These are phyloP conservation scores for Chloromonas sp. DNA, from an alignment of 163 green algal genomes.

Conservation along the genomic window DNA sequence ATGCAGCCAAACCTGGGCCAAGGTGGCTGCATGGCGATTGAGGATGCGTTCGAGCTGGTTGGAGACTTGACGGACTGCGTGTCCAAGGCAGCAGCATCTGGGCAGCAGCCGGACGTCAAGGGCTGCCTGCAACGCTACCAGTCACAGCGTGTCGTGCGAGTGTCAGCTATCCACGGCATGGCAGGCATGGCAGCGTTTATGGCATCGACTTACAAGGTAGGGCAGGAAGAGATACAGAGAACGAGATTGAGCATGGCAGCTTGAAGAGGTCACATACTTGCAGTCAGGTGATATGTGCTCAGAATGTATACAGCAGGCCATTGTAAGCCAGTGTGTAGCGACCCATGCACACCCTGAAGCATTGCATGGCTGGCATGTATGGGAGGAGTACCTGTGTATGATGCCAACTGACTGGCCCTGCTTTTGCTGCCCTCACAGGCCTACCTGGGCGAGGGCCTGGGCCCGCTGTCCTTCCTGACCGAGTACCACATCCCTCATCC, in stretches of 20 bases:
- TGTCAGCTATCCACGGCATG: slow-evolving; percentile 87
- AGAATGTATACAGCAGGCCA: no score
- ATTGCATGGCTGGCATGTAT: background rate
- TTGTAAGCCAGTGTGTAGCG: background rate
- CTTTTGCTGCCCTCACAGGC: slow-evolving; percentile 24
- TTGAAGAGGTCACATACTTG: background rate
- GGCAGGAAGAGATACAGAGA: background rate
- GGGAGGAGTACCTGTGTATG: background rate
- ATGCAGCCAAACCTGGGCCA: slow-evolving; percentile 99
- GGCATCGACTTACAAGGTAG: slow-evolving; percentile 89
- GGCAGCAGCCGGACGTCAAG: slow-evolving; percentile 5
- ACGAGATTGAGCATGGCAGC: background rate
- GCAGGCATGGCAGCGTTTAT: slow-evolving; percentile 87
- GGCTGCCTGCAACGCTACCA: slow-evolving; percentile 49
- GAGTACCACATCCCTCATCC: slow-evolving; percentile 90
- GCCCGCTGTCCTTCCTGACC: slow-evolving; percentile 58
- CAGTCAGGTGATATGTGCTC: background rate
- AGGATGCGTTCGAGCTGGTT: slow-evolving; percentile 85
- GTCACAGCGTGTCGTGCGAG: slow-evolving; percentile 65
- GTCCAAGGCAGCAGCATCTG: background rate
- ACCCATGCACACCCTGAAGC: background rate
- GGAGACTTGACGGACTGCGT: slow-evolving; percentile 49
- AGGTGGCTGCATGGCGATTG: slow-evolving; percentile 93
- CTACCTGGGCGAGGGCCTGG: slow-evolving; percentile 87
- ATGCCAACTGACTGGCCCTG: no score